Conservation (phyloP, 345 rosid genomes). For the Schrenkiella parvula region DNA sequence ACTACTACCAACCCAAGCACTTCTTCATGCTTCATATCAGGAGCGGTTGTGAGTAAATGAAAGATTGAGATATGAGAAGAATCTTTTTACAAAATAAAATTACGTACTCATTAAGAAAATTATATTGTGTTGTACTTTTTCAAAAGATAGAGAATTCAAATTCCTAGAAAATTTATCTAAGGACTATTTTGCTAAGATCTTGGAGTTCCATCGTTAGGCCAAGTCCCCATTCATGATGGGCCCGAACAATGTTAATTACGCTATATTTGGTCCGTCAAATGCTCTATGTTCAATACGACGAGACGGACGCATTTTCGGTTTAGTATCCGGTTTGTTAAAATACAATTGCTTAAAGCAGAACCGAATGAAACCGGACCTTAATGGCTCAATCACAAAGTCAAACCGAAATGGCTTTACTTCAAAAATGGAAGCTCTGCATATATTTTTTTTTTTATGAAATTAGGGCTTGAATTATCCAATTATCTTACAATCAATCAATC, state of each 20-base stretch:
- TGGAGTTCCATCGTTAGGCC: not conserved
- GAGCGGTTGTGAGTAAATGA: too few relatives aligned
- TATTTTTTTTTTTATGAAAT: not conserved
- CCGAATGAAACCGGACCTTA: not conserved
- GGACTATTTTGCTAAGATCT: conserved; percentile 9
- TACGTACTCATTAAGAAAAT: too few relatives aligned
- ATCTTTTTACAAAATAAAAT: too few relatives aligned
- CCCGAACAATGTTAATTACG: conserved; percentile 1
- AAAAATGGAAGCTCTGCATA: not conserved
- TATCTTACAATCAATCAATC: not conserved
- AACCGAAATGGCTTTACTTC: not conserved
- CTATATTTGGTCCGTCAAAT: conserved; percentile 11
- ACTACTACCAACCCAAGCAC: not conserved
- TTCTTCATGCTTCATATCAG: not conserved
- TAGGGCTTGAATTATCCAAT: conserved; percentile 11
- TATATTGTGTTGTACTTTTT: too few relatives aligned
- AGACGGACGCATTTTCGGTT: not conserved
- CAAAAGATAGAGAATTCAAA: too few relatives aligned
- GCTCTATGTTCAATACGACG: not conserved
- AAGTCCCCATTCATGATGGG: conserved; percentile 18
- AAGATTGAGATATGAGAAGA: too few relatives aligned
- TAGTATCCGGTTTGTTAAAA: not conserved
- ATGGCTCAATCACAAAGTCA: not conserved
- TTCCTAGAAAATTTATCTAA: too few relatives aligned
- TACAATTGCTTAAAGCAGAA: not conserved